Conservation (phyloP, 768 basidiomycete species). For the Mycena crocata region DNA sequence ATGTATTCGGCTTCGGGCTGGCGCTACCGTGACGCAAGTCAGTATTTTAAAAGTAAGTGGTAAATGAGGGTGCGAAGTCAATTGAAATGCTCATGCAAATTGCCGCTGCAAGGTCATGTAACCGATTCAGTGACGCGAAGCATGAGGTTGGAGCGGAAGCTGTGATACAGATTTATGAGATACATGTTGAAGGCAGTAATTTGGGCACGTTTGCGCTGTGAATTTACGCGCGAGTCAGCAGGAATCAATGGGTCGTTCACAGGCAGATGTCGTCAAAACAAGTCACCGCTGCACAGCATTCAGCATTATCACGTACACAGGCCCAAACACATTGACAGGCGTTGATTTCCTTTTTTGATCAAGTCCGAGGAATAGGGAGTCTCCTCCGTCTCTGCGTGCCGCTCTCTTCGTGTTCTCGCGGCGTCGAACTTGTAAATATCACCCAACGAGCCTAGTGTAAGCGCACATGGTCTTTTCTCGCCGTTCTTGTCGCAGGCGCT, state of each 20-base stretch:
- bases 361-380: constrained; percentile 8
- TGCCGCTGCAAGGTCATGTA: background rate
- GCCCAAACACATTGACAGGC: too few species aligned
- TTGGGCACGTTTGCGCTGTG: background rate
- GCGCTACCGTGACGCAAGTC: too few species aligned
- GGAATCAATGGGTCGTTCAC: too few species aligned
- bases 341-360: constrained; percentile 9
- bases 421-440: constrained; percentile 18
- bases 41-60: background rate
- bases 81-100: background rate
- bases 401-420: background rate
- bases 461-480: background rate
- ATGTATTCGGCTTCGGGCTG: background rate
- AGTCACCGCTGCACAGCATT: too few species aligned
- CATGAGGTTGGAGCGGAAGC: background rate
- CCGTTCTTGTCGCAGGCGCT: background rate
- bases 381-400: background rate
- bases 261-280: too few species aligned
- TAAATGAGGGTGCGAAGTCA: background rate
- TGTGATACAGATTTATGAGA: background rate
- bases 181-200: background rate
- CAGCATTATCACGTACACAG: too few species aligned
- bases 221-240: too few species aligned
- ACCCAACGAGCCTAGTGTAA: constrained; percentile 2
- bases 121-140: background rate